Conservation (phyloP, 2,329 filamentous ascomycete genomes). For the Monosporascus cannonballus region DNA sequence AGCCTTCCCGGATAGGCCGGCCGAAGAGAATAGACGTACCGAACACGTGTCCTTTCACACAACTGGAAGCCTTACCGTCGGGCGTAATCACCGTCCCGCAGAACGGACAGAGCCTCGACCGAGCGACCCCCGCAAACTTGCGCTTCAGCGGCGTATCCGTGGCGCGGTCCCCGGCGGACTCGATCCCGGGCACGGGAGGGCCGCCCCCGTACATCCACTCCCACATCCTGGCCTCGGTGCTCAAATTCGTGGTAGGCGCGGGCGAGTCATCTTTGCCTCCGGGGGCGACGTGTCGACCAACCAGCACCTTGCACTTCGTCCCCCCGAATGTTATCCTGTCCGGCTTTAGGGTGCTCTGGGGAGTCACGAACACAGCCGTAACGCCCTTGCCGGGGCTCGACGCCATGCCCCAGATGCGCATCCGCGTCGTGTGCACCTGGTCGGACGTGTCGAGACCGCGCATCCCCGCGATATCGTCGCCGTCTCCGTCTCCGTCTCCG, state of each 20-base stretch:
- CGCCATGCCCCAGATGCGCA: constrained; percentile 48
- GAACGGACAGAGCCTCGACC: constrained; percentile 39
- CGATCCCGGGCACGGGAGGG: constrained; percentile 36
- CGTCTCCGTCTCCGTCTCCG: constrained; percentile 11
- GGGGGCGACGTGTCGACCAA: constrained; percentile 22
- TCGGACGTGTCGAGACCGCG: constrained; percentile 26
- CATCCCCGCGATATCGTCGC: constrained; percentile 13
- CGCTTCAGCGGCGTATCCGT: constrained; percentile 21
- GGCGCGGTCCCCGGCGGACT: constrained; percentile 1
- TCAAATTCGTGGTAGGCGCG: constrained; percentile 24
- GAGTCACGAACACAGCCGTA: constrained; percentile 44
- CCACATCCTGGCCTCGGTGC: constrained; percentile 51
- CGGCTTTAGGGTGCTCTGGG: constrained; percentile 42
- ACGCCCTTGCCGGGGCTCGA: constrained; percentile 45
- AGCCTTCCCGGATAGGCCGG: neutral
- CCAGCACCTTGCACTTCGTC: constrained; percentile 30
- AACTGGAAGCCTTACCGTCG: constrained; percentile 30
- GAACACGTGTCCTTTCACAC: constrained; percentile 33
- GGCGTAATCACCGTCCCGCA: constrained; percentile 32
- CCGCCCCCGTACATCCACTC: constrained; percentile 55
- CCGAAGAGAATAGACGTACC: constrained; percentile 13
- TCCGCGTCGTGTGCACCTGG: constrained; percentile 42
- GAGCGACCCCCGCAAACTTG: constrained; percentile 32
- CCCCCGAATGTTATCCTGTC: constrained; percentile 36
- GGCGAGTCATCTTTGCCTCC: constrained; percentile 1